phyloP scores from a whole-genome alignment of 331 rosid genomes.

The Telfairia occidentalis region DNA sequence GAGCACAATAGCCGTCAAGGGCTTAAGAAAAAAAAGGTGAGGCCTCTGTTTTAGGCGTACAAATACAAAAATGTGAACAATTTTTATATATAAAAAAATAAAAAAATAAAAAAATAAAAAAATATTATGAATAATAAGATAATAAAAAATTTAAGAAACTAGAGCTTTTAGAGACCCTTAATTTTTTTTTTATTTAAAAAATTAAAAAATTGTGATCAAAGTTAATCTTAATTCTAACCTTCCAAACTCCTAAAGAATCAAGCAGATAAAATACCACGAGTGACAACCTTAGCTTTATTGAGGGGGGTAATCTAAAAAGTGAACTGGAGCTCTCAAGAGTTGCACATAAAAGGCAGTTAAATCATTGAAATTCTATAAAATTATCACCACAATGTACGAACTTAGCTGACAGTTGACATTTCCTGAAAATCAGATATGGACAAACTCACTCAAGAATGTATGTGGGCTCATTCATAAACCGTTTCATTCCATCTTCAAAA shows the following conservation, averaged over 20 bases:
- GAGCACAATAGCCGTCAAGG: neutral
- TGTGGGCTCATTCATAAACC: constrained; percentile 79
- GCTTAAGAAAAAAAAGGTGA: neutral
- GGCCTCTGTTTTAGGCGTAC: neutral
- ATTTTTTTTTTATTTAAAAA: no score
- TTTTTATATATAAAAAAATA: neutral
- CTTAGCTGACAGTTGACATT: neutral
- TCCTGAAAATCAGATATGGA: constrained; percentile 12
- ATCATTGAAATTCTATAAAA: neutral
- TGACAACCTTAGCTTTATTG: neutral
- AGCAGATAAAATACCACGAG: neutral
- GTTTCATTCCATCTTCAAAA: constrained; percentile 86
- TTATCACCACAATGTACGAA: neutral
- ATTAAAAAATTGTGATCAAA: no score
- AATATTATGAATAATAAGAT: neutral
- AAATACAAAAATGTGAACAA: neutral
- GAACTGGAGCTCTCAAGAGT: neutral
- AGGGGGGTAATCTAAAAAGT: neutral
- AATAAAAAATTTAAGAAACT: neutral
- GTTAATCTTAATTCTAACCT: neutral
- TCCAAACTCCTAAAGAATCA: neutral
- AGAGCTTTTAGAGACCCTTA: no score
- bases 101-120: neutral
- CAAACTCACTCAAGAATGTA: constrained; percentile 92
- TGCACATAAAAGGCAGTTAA: neutral